Percentiles rank a stretch among this genome's conserved stretches.
Conservation (phyloP, 176 grass and related monocot species). For the Oryza australiensis region DNA sequence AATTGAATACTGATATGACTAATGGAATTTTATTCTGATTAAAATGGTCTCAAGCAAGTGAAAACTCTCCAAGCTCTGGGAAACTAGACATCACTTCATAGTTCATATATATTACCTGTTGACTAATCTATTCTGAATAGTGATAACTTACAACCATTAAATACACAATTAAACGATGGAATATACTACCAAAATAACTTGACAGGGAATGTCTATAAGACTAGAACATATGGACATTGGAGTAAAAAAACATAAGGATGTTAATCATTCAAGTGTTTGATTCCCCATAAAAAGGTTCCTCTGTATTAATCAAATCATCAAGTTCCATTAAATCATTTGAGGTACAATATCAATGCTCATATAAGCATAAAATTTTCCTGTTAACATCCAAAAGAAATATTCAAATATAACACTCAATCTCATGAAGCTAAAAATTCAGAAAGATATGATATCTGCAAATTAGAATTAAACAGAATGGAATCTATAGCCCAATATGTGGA, state of each 20-base stretch:
- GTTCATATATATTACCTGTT: not conserved
- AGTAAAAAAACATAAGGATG: not conserved
- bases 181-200: slow-evolving; percentile 12
- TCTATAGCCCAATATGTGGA: not conserved
- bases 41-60: not conserved
- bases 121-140: not conserved
- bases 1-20: not conserved
- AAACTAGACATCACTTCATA: not conserved
- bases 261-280: not conserved
- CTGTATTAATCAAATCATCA: not conserved
- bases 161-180: not conserved
- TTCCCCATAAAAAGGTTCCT: not conserved
- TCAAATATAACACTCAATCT: not conserved
- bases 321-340: not conserved
- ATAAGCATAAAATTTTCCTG: not conserved
- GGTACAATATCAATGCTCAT: not conserved
- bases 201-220: not conserved
- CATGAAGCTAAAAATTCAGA: not conserved
- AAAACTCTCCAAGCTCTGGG: not conserved
- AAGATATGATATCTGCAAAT: not conserved
- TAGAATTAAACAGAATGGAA: not conserved
- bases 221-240: not conserved
- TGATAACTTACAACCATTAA: not conserved
- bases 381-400: not conserved
- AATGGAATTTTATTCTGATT: not conserved